Conservation (phyloP, 208 protist genomes). For the Leishmania guyanensis region DNA sequence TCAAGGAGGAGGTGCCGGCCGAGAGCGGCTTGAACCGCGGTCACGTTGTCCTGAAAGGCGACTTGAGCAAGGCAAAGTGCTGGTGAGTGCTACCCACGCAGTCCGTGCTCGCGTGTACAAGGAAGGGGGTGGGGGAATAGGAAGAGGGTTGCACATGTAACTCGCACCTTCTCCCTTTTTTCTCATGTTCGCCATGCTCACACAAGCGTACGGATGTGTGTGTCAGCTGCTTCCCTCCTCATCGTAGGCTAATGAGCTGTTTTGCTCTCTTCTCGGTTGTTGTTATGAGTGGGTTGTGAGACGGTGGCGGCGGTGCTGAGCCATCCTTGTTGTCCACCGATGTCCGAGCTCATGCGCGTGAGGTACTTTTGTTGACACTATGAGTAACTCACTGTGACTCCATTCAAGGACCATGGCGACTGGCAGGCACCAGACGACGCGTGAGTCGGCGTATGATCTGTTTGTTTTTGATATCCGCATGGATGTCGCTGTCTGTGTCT, state of each 20-base stretch:
- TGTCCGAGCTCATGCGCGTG: not conserved
- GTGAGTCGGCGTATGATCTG: not conserved
- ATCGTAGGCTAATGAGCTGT: not conserved
- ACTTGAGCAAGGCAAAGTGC: slow-evolving; percentile 46
- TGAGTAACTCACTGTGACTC: not conserved
- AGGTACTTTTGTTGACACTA: not conserved
- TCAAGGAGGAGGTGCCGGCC: slow-evolving; percentile 32
- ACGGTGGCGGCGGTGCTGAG: not conserved
- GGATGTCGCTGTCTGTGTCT: not conserved
- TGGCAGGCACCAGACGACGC: not conserved
- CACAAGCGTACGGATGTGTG: not conserved
- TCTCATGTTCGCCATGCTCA: not conserved
- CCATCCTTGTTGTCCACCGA: not conserved
- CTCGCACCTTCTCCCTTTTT: not conserved
- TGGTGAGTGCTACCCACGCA: slow-evolving; percentile 26
- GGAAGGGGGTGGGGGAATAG: not conserved
- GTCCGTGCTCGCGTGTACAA: not conserved
- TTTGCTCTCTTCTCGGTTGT: not conserved
- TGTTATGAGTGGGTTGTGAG: not conserved
- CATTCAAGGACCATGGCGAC: not conserved
- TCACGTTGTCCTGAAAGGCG: slow-evolving; percentile 51
- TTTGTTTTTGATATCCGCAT: not conserved
- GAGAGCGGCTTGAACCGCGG: slow-evolving; percentile 27
- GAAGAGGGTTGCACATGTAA: not conserved
- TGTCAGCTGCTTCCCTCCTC: not conserved